A percentile compares a stretch with the other conserved stretches of the same genome.
Evolutionary conservation across 176 grass and related monocot species (phyloP).

Genomic region (Chrysopogon serrulatus): DNA sequence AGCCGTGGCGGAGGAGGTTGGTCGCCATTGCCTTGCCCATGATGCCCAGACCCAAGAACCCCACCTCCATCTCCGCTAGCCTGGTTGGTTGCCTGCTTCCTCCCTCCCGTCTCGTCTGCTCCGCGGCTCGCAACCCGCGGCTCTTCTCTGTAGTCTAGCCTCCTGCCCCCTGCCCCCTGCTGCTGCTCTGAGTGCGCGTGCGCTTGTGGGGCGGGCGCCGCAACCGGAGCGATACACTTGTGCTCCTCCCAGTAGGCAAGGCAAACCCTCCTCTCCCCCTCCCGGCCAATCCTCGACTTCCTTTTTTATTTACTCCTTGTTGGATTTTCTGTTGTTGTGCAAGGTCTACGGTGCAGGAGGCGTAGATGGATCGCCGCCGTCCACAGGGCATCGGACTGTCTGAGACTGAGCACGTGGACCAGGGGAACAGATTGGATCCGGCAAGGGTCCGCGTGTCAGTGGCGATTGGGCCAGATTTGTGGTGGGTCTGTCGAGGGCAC

Average conservation of each 20-base stretch:
- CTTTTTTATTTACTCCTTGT: background rate
- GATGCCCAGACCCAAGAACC: conserved; percentile 88
- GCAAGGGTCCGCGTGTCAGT: background rate
- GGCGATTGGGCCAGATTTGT: background rate
- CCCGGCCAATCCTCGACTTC: conserved; percentile 16
- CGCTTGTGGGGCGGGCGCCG: background rate
- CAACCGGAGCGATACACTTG: background rate
- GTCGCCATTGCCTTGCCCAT: conserved; percentile 96
- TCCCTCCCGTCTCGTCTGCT: background rate
- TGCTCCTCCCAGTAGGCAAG: background rate
- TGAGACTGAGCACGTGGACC: too few relatives aligned
- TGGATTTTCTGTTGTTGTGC: background rate
- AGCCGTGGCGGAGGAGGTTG: conserved; percentile 78
- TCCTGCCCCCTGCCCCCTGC: background rate
- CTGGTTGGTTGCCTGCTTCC: background rate
- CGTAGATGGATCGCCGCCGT: background rate
- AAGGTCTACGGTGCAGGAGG: background rate
- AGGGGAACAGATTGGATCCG: background rate
- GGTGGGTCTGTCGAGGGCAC: background rate
- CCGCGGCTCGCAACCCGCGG: background rate
- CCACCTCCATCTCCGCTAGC: conserved; percentile 70
- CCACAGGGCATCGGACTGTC: background rate
- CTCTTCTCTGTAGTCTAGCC: background rate
- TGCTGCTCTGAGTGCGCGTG: too few relatives aligned
- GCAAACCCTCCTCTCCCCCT: background rate